Percentiles rank a stretch among this genome's conserved stretches.
These are phyloP conservation scores for Fusarium guadeloupense DNA, from an alignment of 2,329 filamentous ascomycete species.

Conservation along the genomic window DNA sequence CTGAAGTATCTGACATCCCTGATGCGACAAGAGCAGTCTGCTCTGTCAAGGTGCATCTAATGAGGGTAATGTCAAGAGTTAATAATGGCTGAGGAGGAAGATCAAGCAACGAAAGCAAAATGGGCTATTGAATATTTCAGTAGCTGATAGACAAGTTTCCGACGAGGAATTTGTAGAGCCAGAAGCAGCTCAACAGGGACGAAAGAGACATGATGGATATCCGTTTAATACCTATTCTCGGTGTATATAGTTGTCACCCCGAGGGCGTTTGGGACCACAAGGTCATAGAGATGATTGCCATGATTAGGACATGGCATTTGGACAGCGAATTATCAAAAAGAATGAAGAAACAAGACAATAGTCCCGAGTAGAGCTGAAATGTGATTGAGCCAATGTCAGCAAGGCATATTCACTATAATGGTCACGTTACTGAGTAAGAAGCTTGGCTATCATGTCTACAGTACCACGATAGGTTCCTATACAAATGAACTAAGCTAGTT, in stretches of 20 bases:
- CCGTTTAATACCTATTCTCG: slow-evolving; percentile 45
- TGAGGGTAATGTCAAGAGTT: slow-evolving; percentile 12
- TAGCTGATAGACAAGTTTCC: not conserved
- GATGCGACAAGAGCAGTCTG: not conserved
- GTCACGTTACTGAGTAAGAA: not conserved
- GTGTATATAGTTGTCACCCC: slow-evolving; percentile 41
- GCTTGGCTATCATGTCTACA: not conserved
- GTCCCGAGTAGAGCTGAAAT: not conserved
- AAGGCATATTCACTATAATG: slow-evolving; percentile 2
- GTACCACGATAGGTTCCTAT: too few relatives aligned
- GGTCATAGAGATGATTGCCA: slow-evolving; percentile 34
- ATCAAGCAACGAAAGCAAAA: not conserved
- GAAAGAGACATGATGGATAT: slow-evolving; percentile 36
- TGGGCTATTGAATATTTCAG: not conserved
- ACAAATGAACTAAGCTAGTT: not conserved
- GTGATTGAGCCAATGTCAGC: slow-evolving; percentile 3
- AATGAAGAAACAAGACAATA: too few relatives aligned
- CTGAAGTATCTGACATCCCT: slow-evolving; percentile 1
- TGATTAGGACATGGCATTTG: slow-evolving; percentile 33
- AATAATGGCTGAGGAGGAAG: slow-evolving; percentile 5
- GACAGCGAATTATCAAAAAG: slow-evolving; percentile 31
- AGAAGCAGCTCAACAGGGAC: slow-evolving; percentile 3
- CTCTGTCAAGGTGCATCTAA: not conserved
- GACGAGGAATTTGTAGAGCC: slow-evolving; percentile 1
- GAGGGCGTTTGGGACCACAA: slow-evolving; percentile 34